phyloP scores from a whole-genome alignment of 257 asterid genomes.

The Solanum dulcamara region DNA sequence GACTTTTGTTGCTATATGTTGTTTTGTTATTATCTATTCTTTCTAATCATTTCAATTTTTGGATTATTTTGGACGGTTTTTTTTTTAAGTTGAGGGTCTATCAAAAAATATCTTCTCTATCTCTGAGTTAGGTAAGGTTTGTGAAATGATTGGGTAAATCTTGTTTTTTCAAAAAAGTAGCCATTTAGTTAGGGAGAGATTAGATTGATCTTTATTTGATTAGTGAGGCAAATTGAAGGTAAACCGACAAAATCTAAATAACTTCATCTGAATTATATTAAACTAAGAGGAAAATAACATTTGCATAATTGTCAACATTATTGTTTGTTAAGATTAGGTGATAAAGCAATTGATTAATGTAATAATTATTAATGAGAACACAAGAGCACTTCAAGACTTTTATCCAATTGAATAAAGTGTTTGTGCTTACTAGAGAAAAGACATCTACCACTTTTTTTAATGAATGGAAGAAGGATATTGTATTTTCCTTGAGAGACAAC shows the following conservation, averaged over 20 bases:
- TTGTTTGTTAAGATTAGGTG: not conserved
- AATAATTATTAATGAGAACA: not conserved
- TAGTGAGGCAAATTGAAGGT: not conserved
- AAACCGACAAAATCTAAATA: not conserved
- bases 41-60: not conserved
- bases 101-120: accelerated
- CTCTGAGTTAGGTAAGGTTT: not conserved
- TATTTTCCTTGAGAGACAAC: not conserved
- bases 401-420: not conserved
- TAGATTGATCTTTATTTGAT: not conserved
- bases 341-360: not conserved
- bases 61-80: accelerated
- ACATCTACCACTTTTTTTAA: not conserved
- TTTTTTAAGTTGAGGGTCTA: accelerated
- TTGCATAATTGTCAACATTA: not conserved
- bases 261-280: not conserved
- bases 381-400: not conserved
- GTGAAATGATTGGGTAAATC: not conserved
- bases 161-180: not conserved
- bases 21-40: not conserved
- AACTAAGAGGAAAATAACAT: not conserved
- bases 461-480: not conserved
- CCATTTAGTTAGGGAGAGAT: not conserved
- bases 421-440: not conserved
- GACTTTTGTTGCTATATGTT: not conserved